Evolutionary conservation across 805 yeast genomes (phyloP).

Genomic region (Yamadazyma olivae): DNA sequence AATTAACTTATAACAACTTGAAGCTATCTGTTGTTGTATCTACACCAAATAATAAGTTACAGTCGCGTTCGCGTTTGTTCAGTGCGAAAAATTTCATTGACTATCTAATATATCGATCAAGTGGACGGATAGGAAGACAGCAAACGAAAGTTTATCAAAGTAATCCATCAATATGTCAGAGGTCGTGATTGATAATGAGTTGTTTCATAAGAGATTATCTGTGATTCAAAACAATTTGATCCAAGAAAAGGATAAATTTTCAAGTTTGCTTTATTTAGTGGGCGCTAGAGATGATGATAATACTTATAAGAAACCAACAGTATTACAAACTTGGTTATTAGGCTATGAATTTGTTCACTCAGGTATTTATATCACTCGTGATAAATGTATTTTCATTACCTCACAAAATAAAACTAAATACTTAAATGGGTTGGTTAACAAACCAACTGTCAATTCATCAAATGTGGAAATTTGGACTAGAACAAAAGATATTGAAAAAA

Average conservation of each 20-base stretch:
- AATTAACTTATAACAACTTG: no score
- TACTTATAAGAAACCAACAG: slow-evolving; percentile 85
- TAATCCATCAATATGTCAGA: slow-evolving; percentile 59
- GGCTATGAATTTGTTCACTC: slow-evolving; percentile 98
- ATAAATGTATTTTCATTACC: slow-evolving; percentile 64
- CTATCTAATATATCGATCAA: no score
- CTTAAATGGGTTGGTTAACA: slow-evolving; percentile 53
- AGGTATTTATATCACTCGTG: slow-evolving; percentile 59
- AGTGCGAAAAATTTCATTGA: no score
- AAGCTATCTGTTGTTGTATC: no score
- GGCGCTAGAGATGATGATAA: slow-evolving; percentile 88
- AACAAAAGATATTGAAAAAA: slow-evolving; percentile 77
- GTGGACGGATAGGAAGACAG: no score
- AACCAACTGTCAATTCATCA: slow-evolving; percentile 37
- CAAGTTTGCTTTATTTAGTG: slow-evolving; percentile 54
- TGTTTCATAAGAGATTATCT: slow-evolving; percentile 53
- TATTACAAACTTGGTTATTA: slow-evolving; percentile 84
- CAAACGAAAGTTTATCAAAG: no score
- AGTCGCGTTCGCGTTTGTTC: no score
- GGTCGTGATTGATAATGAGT: slow-evolving; percentile 49
- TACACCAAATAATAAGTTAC: no score
- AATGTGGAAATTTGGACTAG: slow-evolving; percentile 63
- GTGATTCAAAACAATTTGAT: slow-evolving; percentile 34
- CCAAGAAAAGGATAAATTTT: slow-evolving; percentile 16
- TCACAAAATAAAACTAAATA: slow-evolving; percentile 84